Base-by-base conservation (phyloP, 2,329 filamentous ascomycete genomes). In the Xylariales sp. region DNA sequence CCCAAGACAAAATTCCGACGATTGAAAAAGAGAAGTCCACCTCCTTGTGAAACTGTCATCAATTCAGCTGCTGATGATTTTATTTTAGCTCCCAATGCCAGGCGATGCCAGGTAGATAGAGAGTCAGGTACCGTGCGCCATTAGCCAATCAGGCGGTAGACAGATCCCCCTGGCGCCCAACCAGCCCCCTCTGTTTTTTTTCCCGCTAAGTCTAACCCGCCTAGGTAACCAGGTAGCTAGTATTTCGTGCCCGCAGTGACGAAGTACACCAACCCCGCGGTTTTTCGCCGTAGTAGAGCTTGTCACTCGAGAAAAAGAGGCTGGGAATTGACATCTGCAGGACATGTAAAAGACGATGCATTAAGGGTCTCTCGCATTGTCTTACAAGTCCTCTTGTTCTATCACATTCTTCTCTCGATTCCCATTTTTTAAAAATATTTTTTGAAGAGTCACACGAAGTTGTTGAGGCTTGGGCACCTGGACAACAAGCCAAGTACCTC, bases 151-250 rank as follows among this genome's bases (percentile, higher is more conserved):
- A 50, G 60, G 18, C 16, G 4, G 30, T 30, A 45, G 55, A 45
- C 45, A 62, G 23, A 64, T 64, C 73, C 70, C 71, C 75, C 71
- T 66, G 52, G 34, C 65, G 55, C 62, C 57, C 53, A 53, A 70
- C 73, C 74, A 74, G 70, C 72, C 74, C 71, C 74, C 73, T 74
- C 74, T 71, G 63, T 74, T 76, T 75, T 71, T 74, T 75, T 74
- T 71, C 50, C 32, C 54, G 28, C 54, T 57, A 23, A 23, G 23
- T 23, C 23, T 23, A 23, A 23, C 23, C 23, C 23, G 23, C 23
- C 23, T 23, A 23, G 23, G 23, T 23, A 23, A 23, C 23, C 23
- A 23, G 23, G 23, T 23, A 23, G 23, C 23, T 23, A 23, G 23
- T 23, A 50, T 70, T 62, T 61, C 58, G 49, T 52, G 59, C 67